Evolutionary conservation across 2,329 filamentous ascomycete genomes (phyloP).

Genomic region (Zasmidium cellare): DNA sequence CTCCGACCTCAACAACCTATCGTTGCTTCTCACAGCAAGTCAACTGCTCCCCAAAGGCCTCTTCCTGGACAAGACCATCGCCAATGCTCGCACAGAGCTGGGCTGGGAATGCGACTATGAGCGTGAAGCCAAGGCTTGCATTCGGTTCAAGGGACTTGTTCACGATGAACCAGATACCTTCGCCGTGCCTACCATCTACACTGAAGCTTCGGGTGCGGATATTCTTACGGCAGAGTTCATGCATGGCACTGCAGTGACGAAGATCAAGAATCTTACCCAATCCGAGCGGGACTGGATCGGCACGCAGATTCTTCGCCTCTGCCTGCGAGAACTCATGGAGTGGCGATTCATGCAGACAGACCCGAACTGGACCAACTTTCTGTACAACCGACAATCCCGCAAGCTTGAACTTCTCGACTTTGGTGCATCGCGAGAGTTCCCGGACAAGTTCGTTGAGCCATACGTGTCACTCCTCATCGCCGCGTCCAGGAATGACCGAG

Average conservation of each 20-base stretch:
- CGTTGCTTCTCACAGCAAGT: conserved; percentile 85
- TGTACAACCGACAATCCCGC: conserved; percentile 70
- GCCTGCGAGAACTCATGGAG: conserved; percentile 87
- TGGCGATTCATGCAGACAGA: conserved; percentile 99
- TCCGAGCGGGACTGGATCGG: conserved; percentile 93
- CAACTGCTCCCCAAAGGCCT: conserved; percentile 86
- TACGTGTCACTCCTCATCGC: conserved; percentile 82
- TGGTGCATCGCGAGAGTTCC: conserved; percentile 85
- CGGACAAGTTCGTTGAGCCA: conserved; percentile 71
- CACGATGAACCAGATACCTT: conserved; percentile 73
- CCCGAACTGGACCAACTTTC: conserved; percentile 98
- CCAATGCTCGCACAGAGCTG: conserved; percentile 86
- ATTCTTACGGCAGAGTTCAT: conserved; percentile 94
- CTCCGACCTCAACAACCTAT: conserved; percentile 91
- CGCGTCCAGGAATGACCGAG: conserved; percentile 59
- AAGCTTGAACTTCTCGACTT: conserved; percentile 93
- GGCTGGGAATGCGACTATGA: conserved; percentile 97
- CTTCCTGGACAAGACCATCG: conserved; percentile 95
- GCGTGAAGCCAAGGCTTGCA: conserved; percentile 80
- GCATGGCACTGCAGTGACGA: conserved; percentile 81
- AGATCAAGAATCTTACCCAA: conserved; percentile 70
- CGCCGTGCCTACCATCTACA: conserved; percentile 73
- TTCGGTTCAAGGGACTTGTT: conserved; percentile 75
- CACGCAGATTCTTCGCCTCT: conserved; percentile 87
- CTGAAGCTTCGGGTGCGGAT: conserved; percentile 77